Evolutionary conservation across 192 early-diverging fungal species (phyloP).

Genomic region (Ramicandelaber brevisporus): DNA sequence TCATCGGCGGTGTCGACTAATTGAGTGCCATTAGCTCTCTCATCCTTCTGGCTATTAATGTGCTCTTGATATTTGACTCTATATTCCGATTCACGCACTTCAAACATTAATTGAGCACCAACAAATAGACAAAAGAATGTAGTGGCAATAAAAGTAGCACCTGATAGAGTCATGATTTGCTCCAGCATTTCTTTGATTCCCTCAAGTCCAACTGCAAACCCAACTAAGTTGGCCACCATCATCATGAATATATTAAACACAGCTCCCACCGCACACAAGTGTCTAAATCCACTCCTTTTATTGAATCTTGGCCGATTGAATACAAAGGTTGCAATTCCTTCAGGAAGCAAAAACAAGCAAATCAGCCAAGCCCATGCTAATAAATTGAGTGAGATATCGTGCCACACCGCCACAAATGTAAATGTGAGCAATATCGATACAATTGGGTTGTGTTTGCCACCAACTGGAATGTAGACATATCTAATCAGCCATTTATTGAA

Average conservation of each 20-base stretch:
- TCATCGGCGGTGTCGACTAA: no score
- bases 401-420: constrained; percentile 95
- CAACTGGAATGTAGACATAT: constrained; percentile 78
- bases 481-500: constrained; percentile 79
- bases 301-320: constrained; percentile 10
- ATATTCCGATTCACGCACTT: constrained; percentile 48
- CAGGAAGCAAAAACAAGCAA: constrained; percentile 62
- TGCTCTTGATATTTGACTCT: constrained; percentile 9
- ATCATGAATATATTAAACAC: constrained; percentile 73
- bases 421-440: no score
- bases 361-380: constrained; percentile 87
- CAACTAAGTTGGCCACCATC: constrained; percentile 93
- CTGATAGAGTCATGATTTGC: constrained; percentile 23
- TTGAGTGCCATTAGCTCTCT: no score
- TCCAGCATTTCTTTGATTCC: constrained; percentile 48
- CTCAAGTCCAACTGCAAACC: constrained; percentile 74
- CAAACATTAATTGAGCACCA: constrained; percentile 56
- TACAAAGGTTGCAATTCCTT: constrained; percentile 31
- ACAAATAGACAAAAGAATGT: constrained; percentile 27
- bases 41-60: no score
- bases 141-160: constrained; percentile 17
- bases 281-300: constrained; percentile 27
- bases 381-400: constrained; percentile 65
- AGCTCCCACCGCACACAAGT: constrained; percentile 58
- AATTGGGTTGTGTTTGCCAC: constrained; percentile 65